phyloP scores from a whole-genome alignment of 192 early-diverging fungal species.

The Mortierella claussenii region DNA sequence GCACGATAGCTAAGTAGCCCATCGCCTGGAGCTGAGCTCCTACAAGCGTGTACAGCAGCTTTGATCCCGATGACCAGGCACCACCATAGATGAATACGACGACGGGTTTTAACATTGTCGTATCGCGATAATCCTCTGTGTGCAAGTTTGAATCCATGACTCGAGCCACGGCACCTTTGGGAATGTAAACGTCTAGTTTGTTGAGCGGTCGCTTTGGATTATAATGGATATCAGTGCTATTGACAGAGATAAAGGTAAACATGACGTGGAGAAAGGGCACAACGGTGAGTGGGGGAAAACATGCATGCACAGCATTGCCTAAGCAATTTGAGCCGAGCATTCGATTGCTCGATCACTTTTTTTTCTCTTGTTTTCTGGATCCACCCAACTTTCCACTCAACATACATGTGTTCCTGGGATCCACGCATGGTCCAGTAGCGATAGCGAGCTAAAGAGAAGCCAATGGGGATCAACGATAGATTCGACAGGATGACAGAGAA shows the following conservation, averaged over 20 bases:
- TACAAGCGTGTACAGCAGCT: constrained; percentile 57
- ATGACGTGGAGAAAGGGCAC: too few species aligned
- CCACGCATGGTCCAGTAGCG: constrained; percentile 39
- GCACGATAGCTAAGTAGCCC: constrained; percentile 65
- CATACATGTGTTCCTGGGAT: constrained; percentile 19
- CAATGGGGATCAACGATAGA: constrained; percentile 28
- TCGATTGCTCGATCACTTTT: background rate
- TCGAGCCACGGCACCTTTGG: constrained; percentile 7
- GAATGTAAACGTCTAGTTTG: constrained; percentile 53
- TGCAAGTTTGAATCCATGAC: too few species aligned
- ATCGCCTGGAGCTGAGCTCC: constrained; percentile 61
- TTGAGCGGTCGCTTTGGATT: constrained; percentile 22
- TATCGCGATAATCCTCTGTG: background rate
- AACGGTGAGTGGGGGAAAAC: too few species aligned
- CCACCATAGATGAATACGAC: constrained; percentile 68
- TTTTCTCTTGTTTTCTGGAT: background rate
- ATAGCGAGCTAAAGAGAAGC: constrained; percentile 21
- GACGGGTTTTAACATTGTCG: constrained; percentile 39
- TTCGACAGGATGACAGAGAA: constrained; percentile 39
- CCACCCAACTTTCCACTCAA: background rate
- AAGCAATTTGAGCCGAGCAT: background rate
- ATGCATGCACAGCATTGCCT: background rate
- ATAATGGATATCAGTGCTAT: constrained; percentile 37
- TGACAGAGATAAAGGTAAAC: background rate
- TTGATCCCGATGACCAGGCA: constrained; percentile 62